Evolutionary conservation across 176 grass and related monocot species (phyloP), one percentile per base, ranked within the genome.

Genomic region (Bolboschoenus planiculmis): DNA sequence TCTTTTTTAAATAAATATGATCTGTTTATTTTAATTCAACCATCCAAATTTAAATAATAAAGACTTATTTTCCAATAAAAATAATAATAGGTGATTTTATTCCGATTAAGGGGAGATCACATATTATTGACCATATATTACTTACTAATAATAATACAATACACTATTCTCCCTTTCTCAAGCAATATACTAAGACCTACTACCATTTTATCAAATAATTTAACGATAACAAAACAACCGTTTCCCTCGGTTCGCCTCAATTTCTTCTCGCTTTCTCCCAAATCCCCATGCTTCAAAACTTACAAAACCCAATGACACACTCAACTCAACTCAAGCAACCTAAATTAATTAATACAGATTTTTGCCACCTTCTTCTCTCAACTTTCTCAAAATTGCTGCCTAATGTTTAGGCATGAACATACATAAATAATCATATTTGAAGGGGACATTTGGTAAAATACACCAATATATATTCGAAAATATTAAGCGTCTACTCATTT

Each of bases 221-320:
- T 60, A 36, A 35, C 42, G 31, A 56, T 10, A 79, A 34, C 51
- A 79, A 66, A 79, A 79, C 48, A 79, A 79, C 76, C 53, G 50
- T 35, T 21, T n/a, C 78, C 56, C n/a, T 15, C 33, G 11, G n/a
- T 27, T 74, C 40, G 40, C 68, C 68, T 74, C 68, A 74, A 74
- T 74, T 74, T 21, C 68, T 47, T 44, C 20, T 47, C 11, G 10
- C 68, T 47, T 74, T 74, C 40, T n/a, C 68, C 68, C 68, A 47
- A 26, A 74, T 74, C 68, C 68, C 42, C 68, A 47, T 74, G 68
- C 15, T 66, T 20, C 2, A 33, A 9, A 27, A 58, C 2, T 10
- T 63, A 14, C 4, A 63, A 33, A 63, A 63, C 60, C 60, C 60
- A 63, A 10, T 30, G 26, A 7, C 64, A 70, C 65, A 70, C 40